phyloP scores from a whole-genome alignment of 106 monocot genomes.

The Allium sativum region DNA sequence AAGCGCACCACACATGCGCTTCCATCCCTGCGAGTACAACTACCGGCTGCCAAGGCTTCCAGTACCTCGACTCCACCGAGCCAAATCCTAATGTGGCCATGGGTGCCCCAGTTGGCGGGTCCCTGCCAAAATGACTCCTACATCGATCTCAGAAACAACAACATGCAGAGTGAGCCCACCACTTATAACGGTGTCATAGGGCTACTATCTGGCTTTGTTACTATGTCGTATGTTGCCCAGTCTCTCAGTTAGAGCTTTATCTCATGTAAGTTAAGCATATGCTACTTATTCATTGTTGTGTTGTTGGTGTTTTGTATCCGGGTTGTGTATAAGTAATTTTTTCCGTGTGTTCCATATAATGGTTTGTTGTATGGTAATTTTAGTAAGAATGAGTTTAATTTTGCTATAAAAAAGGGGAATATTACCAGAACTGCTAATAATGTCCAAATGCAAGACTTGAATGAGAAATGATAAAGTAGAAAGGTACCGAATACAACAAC shows the following conservation, averaged over 20 bases:
- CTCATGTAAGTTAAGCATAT: neutral
- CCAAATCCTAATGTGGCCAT: constrained; percentile 75
- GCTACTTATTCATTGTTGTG: neutral
- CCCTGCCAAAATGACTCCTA: constrained; percentile 75
- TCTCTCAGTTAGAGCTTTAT: constrained; percentile 19
- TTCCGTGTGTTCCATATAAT: too few species aligned
- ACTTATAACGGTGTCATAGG: constrained; percentile 72
- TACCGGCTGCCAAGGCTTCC: constrained; percentile 48
- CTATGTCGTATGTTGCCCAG: constrained; percentile 45
- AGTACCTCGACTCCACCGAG: constrained; percentile 38
- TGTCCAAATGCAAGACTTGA: too few species aligned
- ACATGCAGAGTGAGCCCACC: constrained; percentile 73
- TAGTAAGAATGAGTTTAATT: too few species aligned
- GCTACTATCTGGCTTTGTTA: constrained; percentile 62
- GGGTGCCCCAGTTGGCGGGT: constrained; percentile 78
- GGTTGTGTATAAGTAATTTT: constrained; percentile 4
- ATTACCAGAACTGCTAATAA: too few species aligned
- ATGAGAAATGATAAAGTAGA: too few species aligned
- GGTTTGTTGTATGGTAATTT: too few species aligned
- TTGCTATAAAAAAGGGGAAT: too few species aligned
- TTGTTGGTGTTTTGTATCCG: neutral
- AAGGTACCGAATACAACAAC: too few species aligned
- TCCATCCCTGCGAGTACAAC: constrained; percentile 59
- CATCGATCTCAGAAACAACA: constrained; percentile 59
- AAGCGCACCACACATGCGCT: constrained; percentile 86